phyloP scores from a whole-genome alignment of 768 basidiomycete species.

The Amanita pallidorosea region DNA sequence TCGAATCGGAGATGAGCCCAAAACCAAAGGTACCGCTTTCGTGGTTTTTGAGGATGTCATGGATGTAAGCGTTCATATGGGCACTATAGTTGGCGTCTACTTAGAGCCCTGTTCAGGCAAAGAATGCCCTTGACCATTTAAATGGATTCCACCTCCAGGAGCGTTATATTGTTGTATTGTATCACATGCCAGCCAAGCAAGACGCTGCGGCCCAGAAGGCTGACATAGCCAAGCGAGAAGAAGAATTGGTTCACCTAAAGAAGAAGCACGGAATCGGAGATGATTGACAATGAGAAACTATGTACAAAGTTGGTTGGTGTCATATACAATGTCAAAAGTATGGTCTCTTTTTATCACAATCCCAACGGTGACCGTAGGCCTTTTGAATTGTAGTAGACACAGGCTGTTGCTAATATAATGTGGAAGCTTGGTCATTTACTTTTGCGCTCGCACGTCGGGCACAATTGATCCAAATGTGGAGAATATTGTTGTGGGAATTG shows the following conservation, averaged over 20 bases:
- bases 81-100: background rate
- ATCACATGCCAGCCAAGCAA: slow-evolving; percentile 97
- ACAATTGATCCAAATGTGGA: slow-evolving; percentile 49
- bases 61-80: slow-evolving; percentile 50
- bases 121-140: slow-evolving; percentile 91
- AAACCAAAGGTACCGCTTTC: slow-evolving; percentile 93
- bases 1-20: slow-evolving; percentile 83
- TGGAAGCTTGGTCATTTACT: background rate
- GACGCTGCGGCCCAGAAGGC: slow-evolving; percentile 90
- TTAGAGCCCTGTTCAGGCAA: slow-evolving; percentile 40
- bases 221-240: slow-evolving; percentile 84
- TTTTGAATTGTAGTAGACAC: slow-evolving; percentile 2
- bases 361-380: background rate
- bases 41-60: slow-evolving; percentile 95
- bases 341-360: background rate
- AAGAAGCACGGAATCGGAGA: slow-evolving; percentile 79
- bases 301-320: background rate
- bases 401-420: slow-evolving; percentile 4
- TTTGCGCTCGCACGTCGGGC: slow-evolving; percentile 33
- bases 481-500: slow-evolving; percentile 62
- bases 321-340: background rate
- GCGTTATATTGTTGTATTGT: slow-evolving; percentile 95
- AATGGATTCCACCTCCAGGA: slow-evolving; percentile 98
- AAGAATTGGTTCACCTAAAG: slow-evolving; percentile 82
- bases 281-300: slow-evolving; percentile 14